Evolutionary conservation across 305 asterid genomes (phyloP).

Genomic region (Fraxinus albicans): DNA sequence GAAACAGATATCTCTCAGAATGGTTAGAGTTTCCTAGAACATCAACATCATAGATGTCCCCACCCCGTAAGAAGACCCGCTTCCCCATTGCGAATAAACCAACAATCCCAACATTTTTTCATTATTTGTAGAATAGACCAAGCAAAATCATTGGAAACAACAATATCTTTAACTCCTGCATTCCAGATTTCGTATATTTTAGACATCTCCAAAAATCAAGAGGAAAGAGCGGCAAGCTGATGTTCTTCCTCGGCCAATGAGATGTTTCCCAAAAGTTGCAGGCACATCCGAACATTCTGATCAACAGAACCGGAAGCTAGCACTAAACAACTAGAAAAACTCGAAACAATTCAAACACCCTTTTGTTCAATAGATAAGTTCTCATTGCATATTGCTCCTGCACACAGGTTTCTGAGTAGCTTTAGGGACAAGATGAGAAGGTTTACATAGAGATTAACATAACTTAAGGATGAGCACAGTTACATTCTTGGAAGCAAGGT

Average conservation of each 20-base stretch:
- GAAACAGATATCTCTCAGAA: constrained; percentile 68
- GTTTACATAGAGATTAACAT: constrained; percentile 38
- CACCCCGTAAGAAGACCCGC: constrained; percentile 56
- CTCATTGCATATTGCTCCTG: constrained; percentile 72
- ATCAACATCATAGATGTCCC: constrained; percentile 37
- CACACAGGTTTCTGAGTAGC: constrained; percentile 74
- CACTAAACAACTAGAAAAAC: constrained; percentile 36
- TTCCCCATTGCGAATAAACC: constrained; percentile 42
- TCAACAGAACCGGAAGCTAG: constrained; percentile 37
- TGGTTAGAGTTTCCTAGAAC: constrained; percentile 60
- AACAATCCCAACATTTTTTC: constrained; percentile 37
- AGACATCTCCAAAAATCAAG: too few species aligned
- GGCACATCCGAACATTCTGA: constrained; percentile 39
- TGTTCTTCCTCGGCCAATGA: constrained; percentile 69
- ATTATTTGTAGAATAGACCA: constrained; percentile 40
- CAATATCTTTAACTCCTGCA: constrained; percentile 41
- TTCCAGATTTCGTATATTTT: constrained; percentile 41
- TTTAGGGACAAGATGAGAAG: constrained; percentile 45
- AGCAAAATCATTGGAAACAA: constrained; percentile 41
- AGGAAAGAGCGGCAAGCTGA: constrained; percentile 23
- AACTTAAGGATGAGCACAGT: constrained; percentile 7
- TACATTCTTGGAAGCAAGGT: too few species aligned
- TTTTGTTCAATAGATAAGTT: constrained; percentile 55
- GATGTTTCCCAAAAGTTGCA: constrained; percentile 81
- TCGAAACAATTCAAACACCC: constrained; percentile 48